Conservation (phyloP, 2,329 filamentous ascomycete genomes). For the Pezicula carpinea region DNA sequence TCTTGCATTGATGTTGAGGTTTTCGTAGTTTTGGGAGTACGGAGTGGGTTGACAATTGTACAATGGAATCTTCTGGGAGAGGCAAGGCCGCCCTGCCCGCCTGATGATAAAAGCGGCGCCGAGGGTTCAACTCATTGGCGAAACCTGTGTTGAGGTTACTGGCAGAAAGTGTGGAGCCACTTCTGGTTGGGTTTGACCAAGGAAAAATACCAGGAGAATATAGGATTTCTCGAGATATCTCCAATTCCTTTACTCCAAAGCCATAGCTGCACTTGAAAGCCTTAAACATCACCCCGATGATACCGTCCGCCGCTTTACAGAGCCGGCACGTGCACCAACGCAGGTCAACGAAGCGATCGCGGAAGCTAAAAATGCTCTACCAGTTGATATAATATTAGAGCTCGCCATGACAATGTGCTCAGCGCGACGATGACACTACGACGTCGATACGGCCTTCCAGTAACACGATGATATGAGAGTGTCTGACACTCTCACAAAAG, state of each 20-base stretch:
- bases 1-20: not conserved
- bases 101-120: too few relatives aligned
- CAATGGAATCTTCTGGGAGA: not conserved
- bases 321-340: not conserved
- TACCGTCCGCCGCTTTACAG: too few relatives aligned
- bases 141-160: too few relatives aligned
- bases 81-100: too few relatives aligned
- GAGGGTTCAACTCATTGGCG: too few relatives aligned
- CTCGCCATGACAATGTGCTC: not conserved
- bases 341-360: conserved; percentile 4
- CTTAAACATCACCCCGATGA: too few relatives aligned
- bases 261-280: too few relatives aligned
- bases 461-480: conserved; percentile 24
- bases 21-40: not conserved
- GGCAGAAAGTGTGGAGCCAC: too few relatives aligned
- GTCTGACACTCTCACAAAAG: conserved; percentile 8
- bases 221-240: too few relatives aligned
- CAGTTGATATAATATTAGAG: not conserved
- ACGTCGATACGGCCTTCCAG: conserved; percentile 13
- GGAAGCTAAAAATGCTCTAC: conserved; percentile 14
- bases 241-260: too few relatives aligned
- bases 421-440: conserved; percentile 22
- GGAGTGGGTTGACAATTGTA: not conserved
- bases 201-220: too few relatives aligned
- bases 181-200: too few relatives aligned